These are phyloP conservation scores for Cryphonectria nitschkei DNA, from an alignment of 2,329 filamentous ascomycete genomes.

Conservation along the genomic window DNA sequence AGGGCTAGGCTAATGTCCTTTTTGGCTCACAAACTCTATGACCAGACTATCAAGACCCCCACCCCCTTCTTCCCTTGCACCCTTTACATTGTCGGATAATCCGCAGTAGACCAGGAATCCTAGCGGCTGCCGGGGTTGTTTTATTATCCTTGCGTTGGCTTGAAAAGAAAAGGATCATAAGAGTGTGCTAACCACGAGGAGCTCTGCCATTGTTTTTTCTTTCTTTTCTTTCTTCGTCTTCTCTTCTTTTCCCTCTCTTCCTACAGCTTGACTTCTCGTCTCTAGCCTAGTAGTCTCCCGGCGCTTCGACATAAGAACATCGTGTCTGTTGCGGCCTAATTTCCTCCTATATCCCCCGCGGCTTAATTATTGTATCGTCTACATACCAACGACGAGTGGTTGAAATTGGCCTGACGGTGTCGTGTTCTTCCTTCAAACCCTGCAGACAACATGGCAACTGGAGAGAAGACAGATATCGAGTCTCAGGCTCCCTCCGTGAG, in stretches of 20 bases:
- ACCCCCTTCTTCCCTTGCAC: neutral
- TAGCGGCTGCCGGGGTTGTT: neutral
- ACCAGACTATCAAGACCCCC: no score
- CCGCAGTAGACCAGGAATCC: neutral
- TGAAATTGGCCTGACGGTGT: neutral
- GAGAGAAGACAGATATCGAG: slow-evolving; percentile 10
- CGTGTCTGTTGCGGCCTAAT: neutral
- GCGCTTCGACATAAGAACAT: neutral
- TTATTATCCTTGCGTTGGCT: neutral
- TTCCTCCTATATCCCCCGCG: neutral
- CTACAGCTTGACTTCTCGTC: neutral
- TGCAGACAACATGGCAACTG: slow-evolving; percentile 14
- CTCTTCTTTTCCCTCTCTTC: no score
- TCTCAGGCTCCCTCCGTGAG: neutral
- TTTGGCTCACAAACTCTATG: neutral
- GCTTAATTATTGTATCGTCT: neutral
- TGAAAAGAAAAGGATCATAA: neutral
- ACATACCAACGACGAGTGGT: neutral
- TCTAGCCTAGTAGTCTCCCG: neutral
- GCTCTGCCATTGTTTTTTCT: neutral
- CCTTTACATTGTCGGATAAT: neutral
- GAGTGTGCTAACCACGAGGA: neutral
- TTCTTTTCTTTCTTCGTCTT: neutral
- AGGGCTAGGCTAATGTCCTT: neutral
- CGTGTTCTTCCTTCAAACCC: neutral